A percentile compares a stretch with the other conserved stretches of the same genome.
Evolutionary conservation across 805 yeast species (phyloP).

Genomic region (Hanseniaspora pseudoguilliermondii): DNA sequence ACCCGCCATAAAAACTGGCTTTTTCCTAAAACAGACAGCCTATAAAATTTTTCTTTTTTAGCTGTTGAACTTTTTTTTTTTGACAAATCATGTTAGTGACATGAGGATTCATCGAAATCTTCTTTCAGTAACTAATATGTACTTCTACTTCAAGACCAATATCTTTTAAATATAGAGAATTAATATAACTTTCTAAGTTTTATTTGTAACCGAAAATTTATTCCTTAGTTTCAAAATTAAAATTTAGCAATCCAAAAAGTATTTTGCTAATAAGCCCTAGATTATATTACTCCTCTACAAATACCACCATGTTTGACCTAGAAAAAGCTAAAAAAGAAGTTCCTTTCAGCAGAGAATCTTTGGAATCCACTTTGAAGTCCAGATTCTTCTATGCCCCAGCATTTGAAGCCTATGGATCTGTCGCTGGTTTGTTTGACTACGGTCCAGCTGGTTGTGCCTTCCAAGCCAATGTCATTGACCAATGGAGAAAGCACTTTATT

Average conservation of each 20-base stretch:
- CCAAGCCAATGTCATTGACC: conserved; percentile 88
- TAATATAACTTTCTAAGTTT: no score
- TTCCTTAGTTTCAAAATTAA: not conserved
- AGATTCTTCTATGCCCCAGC: conserved; percentile 97
- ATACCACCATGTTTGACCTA: conserved; percentile 25
- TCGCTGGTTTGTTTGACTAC: conserved; percentile 91
- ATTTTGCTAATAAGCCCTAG: not conserved
- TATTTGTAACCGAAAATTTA: not conserved
- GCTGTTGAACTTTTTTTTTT: no score
- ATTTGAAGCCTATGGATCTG: conserved; percentile 96
- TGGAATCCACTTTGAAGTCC: conserved; percentile 85
- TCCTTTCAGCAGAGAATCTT: conserved; percentile 65
- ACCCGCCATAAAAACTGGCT: no score
- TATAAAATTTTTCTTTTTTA: no score
- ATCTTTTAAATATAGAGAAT: no score
- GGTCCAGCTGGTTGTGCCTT: conserved; percentile 99
- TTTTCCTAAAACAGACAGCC: no score
- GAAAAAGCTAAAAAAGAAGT: conserved; percentile 23
- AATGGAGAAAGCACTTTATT: conserved; percentile 95
- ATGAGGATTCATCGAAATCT: no score
- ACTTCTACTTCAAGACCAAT: no score
- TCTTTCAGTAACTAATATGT: no score
- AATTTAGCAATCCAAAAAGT: not conserved
- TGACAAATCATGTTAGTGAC: no score
- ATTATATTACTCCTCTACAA: conserved; percentile 11